Conservation (phyloP, 2,329 filamentous ascomycete species). For the Beauveria caledonica region DNA sequence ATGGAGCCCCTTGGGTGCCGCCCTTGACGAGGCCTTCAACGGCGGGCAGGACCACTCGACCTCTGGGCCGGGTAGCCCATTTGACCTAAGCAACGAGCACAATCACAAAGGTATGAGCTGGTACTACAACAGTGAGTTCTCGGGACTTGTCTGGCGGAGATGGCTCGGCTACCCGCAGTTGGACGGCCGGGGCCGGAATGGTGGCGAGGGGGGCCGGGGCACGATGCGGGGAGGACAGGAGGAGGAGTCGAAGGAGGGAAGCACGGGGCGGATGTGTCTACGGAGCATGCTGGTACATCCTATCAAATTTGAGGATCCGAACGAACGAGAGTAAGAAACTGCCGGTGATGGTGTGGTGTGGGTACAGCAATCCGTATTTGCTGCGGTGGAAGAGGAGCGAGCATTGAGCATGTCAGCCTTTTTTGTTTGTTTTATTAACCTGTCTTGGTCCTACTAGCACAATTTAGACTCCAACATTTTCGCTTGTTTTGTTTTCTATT, state of each 20-base stretch:
- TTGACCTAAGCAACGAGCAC: conserved; percentile 63
- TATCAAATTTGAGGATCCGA: conserved; percentile 57
- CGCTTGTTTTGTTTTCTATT: background rate
- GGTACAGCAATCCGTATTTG: background rate
- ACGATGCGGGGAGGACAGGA: conserved; percentile 41
- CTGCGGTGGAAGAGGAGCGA: background rate
- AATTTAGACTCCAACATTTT: background rate
- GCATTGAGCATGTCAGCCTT: background rate
- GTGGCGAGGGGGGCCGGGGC: conserved; percentile 41
- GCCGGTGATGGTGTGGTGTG: background rate
- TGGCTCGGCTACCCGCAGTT: conserved; percentile 60
- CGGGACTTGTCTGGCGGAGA: conserved; percentile 66
- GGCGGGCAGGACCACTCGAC: conserved; percentile 59
- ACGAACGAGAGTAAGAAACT: conserved; percentile 21
- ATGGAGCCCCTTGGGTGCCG: conserved; percentile 56
- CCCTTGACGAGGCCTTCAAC: conserved; percentile 72
- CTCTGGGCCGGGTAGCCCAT: conserved; percentile 57
- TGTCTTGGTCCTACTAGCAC: background rate
- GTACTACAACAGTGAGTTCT: conserved; percentile 78
- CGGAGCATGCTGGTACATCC: conserved; percentile 76
- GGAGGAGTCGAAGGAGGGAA: conserved; percentile 36
- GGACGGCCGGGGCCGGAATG: conserved; percentile 40
- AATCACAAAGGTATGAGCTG: conserved; percentile 76
- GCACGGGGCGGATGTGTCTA: conserved; percentile 64
- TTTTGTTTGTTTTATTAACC: background rate